Evolutionary conservation across 805 yeast genomes (phyloP).

Genomic region (Monosporozyma solicola): DNA sequence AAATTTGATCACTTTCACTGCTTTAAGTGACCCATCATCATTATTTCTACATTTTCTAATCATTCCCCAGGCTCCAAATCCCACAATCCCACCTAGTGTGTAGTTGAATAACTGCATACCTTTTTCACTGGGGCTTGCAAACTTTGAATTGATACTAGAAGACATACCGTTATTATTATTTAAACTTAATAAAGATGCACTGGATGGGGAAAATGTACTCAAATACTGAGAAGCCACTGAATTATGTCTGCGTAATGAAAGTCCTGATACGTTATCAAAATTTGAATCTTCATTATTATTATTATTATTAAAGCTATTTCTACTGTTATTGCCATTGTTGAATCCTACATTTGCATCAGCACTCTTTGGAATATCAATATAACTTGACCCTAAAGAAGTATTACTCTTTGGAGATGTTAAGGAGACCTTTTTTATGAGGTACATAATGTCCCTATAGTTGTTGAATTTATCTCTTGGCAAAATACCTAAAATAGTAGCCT

Average conservation of each 20-base stretch:
- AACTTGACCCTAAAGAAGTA: conserved; percentile 9
- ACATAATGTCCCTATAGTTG: conserved; percentile 28
- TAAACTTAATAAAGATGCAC: not conserved
- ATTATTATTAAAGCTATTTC: not conserved
- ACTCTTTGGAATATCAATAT: not conserved
- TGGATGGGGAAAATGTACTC: conserved; percentile 28
- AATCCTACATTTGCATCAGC: not conserved
- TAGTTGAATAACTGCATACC: conserved; percentile 61
- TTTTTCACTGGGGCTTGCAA: conserved; percentile 40
- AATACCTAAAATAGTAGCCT: conserved; percentile 32
- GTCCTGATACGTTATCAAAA: not conserved
- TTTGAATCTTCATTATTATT: not conserved
- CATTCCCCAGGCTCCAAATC: conserved; percentile 86
- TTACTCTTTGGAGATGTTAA: conserved; percentile 21
- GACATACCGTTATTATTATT: not conserved
- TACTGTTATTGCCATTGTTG: not conserved
- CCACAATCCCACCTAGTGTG: conserved; percentile 63
- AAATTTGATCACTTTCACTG: conserved; percentile 56
- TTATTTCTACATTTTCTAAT: conserved; percentile 56
- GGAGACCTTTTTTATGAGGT: conserved; percentile 21
- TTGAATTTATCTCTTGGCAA: conserved; percentile 31
- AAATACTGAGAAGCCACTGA: conserved; percentile 29
- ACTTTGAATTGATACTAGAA: not conserved
- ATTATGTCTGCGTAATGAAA: conserved; percentile 19
- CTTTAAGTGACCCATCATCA: conserved; percentile 33